Percentiles rank a stretch among this genome's conserved stretches.
phyloP scores from a whole-genome alignment of 2,329 filamentous ascomycete species.

The Zopfia rhizophila region DNA sequence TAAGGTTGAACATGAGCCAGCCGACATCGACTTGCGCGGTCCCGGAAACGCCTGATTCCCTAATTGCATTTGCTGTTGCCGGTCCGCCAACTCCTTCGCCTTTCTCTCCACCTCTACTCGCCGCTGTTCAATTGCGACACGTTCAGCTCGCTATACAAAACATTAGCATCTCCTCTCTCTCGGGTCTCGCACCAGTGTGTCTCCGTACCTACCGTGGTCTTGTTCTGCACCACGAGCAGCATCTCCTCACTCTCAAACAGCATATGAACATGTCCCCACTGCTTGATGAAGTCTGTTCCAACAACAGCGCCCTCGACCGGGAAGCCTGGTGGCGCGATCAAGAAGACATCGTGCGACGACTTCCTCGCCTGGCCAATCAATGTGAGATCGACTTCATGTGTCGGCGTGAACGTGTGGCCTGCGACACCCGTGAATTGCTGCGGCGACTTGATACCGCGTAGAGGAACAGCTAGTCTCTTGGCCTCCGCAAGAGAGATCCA shows the following conservation, averaged over 20 bases:
- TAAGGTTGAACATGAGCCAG: neutral
- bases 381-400: neutral
- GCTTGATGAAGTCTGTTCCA: neutral
- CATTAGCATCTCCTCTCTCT: too few species aligned
- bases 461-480: neutral
- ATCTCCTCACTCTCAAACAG: slow-evolving; percentile 2
- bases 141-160: neutral
- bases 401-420: neutral
- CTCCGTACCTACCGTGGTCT: neutral
- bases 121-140: neutral
- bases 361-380: neutral
- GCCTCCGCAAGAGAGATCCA: slow-evolving; percentile 1
- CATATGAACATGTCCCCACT: slow-evolving; percentile 1
- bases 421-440: neutral
- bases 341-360: slow-evolving; percentile 1
- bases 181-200: neutral
- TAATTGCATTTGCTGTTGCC: neutral
- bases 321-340: neutral
- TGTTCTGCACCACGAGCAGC: slow-evolving; percentile 2
- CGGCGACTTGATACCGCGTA: neutral
- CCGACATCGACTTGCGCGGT: neutral
- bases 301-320: neutral
- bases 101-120: slow-evolving; percentile 2
- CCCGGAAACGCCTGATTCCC: neutral
- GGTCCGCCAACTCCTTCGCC: neutral